Percentiles rank a stretch among this genome's conserved stretches.
Evolutionary conservation across 179 eudicot genomes (phyloP).

Genomic region (Vitellaria paradoxa): DNA sequence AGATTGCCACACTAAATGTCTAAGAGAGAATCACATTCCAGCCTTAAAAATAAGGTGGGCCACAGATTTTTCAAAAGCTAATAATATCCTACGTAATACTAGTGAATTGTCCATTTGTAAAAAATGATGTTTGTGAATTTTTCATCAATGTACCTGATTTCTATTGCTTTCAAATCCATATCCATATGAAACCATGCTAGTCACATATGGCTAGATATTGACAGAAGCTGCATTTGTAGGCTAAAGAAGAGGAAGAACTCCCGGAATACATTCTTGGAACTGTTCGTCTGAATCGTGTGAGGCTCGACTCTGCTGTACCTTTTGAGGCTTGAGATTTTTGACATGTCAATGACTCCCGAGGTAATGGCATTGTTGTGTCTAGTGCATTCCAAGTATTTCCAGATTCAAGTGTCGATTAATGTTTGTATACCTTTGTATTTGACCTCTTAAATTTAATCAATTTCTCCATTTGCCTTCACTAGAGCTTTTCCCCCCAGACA

Average conservation of each 20-base stretch:
- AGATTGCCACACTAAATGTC: too few species aligned
- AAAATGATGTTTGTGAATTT: neutral
- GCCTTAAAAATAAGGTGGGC: too few species aligned
- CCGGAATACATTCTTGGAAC: slow-evolving; percentile 96
- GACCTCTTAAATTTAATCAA: too few species aligned
- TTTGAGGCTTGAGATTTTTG: slow-evolving; percentile 32
- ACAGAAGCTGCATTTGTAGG: slow-evolving; percentile 44
- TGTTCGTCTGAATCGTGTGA: slow-evolving; percentile 64
- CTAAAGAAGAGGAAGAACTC: slow-evolving; percentile 75
- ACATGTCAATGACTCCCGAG: neutral
- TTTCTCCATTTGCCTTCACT: too few species aligned
- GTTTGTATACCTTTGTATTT: neutral
- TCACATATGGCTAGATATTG: neutral
- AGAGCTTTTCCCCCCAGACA: too few species aligned
- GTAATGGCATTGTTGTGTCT: neutral
- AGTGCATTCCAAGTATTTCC: neutral
- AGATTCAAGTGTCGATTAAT: neutral
- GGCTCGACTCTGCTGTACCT: slow-evolving; percentile 66
- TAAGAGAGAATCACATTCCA: too few species aligned
- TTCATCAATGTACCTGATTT: neutral
- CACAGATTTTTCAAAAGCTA: too few species aligned
- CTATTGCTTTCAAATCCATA: neutral
- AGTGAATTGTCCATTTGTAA: neutral
- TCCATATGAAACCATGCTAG: too few species aligned
- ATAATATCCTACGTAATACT: too few species aligned